Evolutionary conservation across 2,329 filamentous ascomycete genomes (phyloP), one percentile per base, ranked within the genome.

Genomic region (Xylariaceae sp.): DNA sequence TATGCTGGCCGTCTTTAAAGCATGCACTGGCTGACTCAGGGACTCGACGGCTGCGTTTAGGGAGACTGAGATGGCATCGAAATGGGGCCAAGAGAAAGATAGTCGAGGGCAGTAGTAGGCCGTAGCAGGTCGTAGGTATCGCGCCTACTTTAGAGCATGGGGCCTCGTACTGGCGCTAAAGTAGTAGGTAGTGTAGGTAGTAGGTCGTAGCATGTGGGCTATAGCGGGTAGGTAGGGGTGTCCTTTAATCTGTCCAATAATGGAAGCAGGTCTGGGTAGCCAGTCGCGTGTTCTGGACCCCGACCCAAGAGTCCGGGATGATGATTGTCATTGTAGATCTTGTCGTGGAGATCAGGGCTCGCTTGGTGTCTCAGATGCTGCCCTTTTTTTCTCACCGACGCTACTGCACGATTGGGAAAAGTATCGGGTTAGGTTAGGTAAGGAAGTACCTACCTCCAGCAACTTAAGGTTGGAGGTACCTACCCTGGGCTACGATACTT

Each of bases 291-390:
- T 23, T 51, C 18, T 51, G 52, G 53, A 56, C 58, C 23, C 52
- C 51, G 59, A 61, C 61, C 63, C 63, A 53, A 53, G 41, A 52
- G 51, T 51, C 53, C 59, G 68, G 67, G 64, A 66, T 65, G 68
- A 64, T 30, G 23, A 30, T 30, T 30, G 63, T 63, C 65, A 70
- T 65, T 52, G 67, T 64, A 63, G 68, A 69, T 69, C 67, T 65
- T 35, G 58, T 59, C 47, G 51, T 55, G 45, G 53, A 47, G n/a
- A 52, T 58, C 51, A 59, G 59, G 57, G 59, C 44, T 53, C 30
- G 23, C 23, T 30, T n/a, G 41, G 5, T 53, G 53, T 59, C 51
- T 59, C 55, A 53, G 57, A 63, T 59, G 53, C 10, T 44, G 37
- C 52, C 45, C 30, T 53, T 45, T 49, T 37, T 51, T 56, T 63